Evolutionary conservation across 2,329 filamentous ascomycete genomes (phyloP), one percentile per base, ranked within the genome.

Genomic region (Nemania sp.): DNA sequence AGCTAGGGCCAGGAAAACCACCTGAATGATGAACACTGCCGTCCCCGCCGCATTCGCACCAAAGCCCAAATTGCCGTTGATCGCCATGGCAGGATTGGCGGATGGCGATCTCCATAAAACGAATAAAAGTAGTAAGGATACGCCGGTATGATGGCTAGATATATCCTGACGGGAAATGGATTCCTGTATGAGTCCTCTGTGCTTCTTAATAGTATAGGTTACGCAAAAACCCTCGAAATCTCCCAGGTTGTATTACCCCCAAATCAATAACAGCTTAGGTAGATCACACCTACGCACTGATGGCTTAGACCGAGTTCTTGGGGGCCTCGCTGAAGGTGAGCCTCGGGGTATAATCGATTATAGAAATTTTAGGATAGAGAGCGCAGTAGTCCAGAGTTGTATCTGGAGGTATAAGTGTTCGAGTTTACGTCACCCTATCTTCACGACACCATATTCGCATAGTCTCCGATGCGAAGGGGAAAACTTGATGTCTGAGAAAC

Each of bases 1-100:
- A n/a, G 71, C 63, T 2, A 72, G 26, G 6, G 64, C 48, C 9
- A 76, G 63, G 49, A 75, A 73, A 1, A 68, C 36, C 7, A 61
- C 9, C 46, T 65, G 63, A 7, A 60, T 55, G 24, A 61, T 52
- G 30, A 67, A 61, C 3, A 67, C 31, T 5, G 40, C 52, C 15
- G 63, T 67, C 9, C 65, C 65, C 12, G 49, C 37, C 26, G 56
- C 52, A 52, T 66, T 66, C 37, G 63, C 56, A 41, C 61, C 60
- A 44, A 60, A 64, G 4, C 60, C 61, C 5, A 65, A 34, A 43
- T 63, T 63, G 24, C 46, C 28, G 22, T 48, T 22, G 36, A 30
- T 24, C 49, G 52, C 33, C 52, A 56, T 60, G 5, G 52, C 33
- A 22, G 19, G 19, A 33, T 30, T 36, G 36, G 33, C 8, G 37